Base-by-base conservation (phyloP, 768 basidiomycete genomes). In the Rubroboletus pulcherrimus region DNA sequence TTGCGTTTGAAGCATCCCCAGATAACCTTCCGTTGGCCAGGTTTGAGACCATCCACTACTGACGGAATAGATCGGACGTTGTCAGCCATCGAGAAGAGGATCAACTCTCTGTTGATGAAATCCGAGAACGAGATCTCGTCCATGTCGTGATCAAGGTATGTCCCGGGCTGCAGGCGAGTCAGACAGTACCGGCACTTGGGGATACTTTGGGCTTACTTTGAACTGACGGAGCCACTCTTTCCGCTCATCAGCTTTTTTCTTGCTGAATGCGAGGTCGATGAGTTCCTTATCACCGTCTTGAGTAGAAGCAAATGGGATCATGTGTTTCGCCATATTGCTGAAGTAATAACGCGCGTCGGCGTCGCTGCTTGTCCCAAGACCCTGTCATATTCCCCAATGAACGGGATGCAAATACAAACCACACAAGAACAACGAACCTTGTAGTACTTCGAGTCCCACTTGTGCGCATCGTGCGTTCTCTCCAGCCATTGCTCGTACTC, bases 31-130 rank as follows among this genome's bases (percentile, higher is more conserved):
- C 97, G 80, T 67, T 99, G 97, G 70, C 94, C 95, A 39, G 97
- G 96, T 73, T 99, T 99, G 54, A 99, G 77, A 43, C 97, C 97
- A 68, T 98, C 97, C 12, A 86, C 85, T 15, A 92, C 81, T 0
- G 89, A 97, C 3, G 97, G 97, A 61, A 99, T 98, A 5, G 97
- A 99, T 53, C 97, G 94, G 60, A 97, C 83, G 66, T 98, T 98
- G 68, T 99, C 97, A 5, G 97, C 97, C 93, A 98, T 98, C 1
- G 97, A 99, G 81, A 98, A 99, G 29, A 98, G 79, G 56, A 99
- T 98, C 44, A 99, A 75, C 68, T 99, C 97, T 73, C 86, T 92
- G 78, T 99, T 98, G 75, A 99, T 96, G 70, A 99, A 99, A 65
- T 99, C 95, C 1, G 88, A 82, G 68, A 86, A 91, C 0, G 91